phyloP scores from a whole-genome alignment of 2,329 filamentous ascomycete species.

The Pestalotiopsis sp. region DNA sequence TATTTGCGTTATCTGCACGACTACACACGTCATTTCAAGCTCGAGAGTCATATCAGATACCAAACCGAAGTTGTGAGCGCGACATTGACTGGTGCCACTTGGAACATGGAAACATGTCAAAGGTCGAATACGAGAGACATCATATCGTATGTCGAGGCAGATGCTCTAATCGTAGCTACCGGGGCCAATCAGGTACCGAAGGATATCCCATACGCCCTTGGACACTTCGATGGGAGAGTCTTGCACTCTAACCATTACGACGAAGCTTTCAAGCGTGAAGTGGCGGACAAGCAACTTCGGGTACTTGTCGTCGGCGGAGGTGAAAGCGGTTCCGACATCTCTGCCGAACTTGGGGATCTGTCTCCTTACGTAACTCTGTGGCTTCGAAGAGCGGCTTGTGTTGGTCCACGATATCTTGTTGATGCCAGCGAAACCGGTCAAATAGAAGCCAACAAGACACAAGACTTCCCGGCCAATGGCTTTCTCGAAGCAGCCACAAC shows the following conservation, averaged over 20 bases:
- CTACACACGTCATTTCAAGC: background rate
- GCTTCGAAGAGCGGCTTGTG: background rate
- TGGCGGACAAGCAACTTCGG: background rate
- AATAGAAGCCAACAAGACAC: background rate
- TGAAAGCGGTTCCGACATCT: background rate
- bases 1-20: background rate
- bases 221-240: background rate
- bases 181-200: background rate
- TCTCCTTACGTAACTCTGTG: background rate
- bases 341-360: background rate
- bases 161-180: background rate
- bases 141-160: background rate
- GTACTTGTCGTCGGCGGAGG: background rate
- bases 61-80: background rate
- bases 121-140: background rate
- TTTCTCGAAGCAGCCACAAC: conserved; percentile 3
- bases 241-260: background rate
- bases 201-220: background rate
- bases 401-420: background rate
- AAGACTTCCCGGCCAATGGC: conserved; percentile 3
- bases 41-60: conserved; percentile 1
- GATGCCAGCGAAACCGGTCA: background rate
- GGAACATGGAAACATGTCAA: background rate
- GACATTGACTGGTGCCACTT: background rate
- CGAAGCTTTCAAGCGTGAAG: background rate